Evolutionary conservation across 169 alveolate species (phyloP), one percentile per base, ranked within the genome.

Genomic region (Cryptosporidium parvum): DNA sequence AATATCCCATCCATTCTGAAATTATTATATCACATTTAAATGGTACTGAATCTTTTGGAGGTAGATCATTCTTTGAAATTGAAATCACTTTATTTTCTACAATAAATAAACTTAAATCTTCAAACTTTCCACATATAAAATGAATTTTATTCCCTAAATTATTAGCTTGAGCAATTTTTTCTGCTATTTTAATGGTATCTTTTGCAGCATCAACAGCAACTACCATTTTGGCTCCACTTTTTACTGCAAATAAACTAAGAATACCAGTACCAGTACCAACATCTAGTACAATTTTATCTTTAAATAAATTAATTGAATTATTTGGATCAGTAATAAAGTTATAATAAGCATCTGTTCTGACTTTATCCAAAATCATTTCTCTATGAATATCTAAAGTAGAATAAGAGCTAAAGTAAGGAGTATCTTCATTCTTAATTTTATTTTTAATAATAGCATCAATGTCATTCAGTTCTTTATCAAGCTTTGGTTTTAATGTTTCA

Each of bases 131-230:
- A 86, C 94, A 92, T 26, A 96, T 84, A 14, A 96, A 85, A 6
- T 96, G 94, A 62, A 96, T 94, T 85, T 91, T 84, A 16, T 93
- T 92, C 3, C 62, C 73, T 14, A 94, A 89, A 7, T 94, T 94
- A 91, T 96, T 96, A n/a, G 62, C 91, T 65, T 92, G 70, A 35
- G 96, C 94, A 33, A 96, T 96, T 73, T 94, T 92, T 85, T 80
- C 92, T 1, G 99, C 97, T 85, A 91, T 93, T 37, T 93, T 87
- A 56, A 97, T 96, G 45, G 96, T 97, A 67, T 97, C 96, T 21
- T 93, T 91, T n/a, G 98, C 98, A 85, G 93, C 94, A 87, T 97
- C 99, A 61, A 97, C 95, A 16, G 98, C 99, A 72, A 95, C 97
- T 6, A 97, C 98, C 89, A 91, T 91, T 69, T 93, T 93, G 2